Conservation (phyloP, 2,329 filamentous ascomycete species). For the Trichophyton benhamiae region DNA sequence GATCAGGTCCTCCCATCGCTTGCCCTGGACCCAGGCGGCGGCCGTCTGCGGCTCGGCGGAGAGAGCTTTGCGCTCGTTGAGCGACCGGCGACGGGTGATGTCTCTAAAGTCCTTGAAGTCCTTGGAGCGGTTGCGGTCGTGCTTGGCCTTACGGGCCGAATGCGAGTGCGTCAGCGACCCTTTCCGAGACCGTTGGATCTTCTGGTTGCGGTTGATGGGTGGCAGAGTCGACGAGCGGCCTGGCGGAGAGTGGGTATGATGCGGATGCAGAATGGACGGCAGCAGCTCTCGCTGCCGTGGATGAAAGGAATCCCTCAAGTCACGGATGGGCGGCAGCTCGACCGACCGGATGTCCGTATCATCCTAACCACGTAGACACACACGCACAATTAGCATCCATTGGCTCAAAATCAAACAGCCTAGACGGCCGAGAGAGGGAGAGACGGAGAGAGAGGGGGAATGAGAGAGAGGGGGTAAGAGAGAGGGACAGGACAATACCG, state of each 20-base stretch:
- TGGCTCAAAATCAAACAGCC: not conserved
- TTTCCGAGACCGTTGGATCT: conserved; percentile 63
- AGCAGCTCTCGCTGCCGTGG: conserved; percentile 60
- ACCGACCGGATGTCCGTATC: conserved; percentile 59
- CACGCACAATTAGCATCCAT: conserved; percentile 8
- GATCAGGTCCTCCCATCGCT: conserved; percentile 92
- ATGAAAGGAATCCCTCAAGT: conserved; percentile 51
- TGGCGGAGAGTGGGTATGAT: conserved; percentile 55
- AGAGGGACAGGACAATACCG: conserved; percentile 42
- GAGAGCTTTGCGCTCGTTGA: conserved; percentile 67
- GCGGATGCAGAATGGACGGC: conserved; percentile 55
- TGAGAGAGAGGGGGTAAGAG: not conserved
- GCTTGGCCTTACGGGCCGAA: conserved; percentile 59
- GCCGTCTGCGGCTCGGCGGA: conserved; percentile 74
- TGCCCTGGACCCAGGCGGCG: conserved; percentile 60
- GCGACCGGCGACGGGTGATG: conserved; percentile 54
- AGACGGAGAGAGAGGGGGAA: too few species aligned
- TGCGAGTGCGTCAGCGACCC: conserved; percentile 55
- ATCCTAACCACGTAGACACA: conserved; percentile 37
- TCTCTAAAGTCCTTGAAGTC: conserved; percentile 37
- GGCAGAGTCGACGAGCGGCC: conserved; percentile 80
- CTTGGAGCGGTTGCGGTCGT: conserved; percentile 69
- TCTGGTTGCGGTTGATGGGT: conserved; percentile 62
- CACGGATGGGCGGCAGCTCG: conserved; percentile 60
- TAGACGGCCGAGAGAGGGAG: not conserved